These are phyloP conservation scores for Phyllosticta citrichinensis DNA, from an alignment of 2,329 filamentous ascomycete species.

Conservation along the genomic window DNA sequence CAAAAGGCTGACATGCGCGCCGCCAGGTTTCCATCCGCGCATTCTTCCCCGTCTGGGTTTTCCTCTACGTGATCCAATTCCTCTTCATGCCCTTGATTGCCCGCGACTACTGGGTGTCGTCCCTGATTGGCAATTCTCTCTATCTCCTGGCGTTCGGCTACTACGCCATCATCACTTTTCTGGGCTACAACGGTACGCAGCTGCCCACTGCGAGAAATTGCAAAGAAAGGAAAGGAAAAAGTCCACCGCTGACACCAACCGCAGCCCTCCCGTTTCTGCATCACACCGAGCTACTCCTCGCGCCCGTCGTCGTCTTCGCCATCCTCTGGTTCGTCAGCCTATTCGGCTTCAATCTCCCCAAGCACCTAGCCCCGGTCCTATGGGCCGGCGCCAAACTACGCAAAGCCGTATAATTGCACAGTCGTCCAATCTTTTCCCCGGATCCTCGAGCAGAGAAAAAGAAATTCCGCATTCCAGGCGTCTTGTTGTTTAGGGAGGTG, in stretches of 20 bases:
- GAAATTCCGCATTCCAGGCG: neutral
- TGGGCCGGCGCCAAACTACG: slow-evolving; percentile 39
- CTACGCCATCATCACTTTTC: slow-evolving; percentile 59
- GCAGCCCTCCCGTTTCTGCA: slow-evolving; percentile 54
- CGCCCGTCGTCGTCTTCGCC: slow-evolving; percentile 50
- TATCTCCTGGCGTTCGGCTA: slow-evolving; percentile 57
- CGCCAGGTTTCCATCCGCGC: slow-evolving; percentile 51
- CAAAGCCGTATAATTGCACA: slow-evolving; percentile 24
- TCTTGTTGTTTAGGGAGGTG: neutral
- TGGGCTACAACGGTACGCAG: slow-evolving; percentile 51
- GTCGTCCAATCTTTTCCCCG: neutral
- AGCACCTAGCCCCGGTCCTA: slow-evolving; percentile 40
- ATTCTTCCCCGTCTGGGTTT: slow-evolving; percentile 58
- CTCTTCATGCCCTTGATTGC: slow-evolving; percentile 53
- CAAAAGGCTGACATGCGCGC: neutral
- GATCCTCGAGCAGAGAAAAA: neutral
- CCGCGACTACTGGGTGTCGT: slow-evolving; percentile 44
- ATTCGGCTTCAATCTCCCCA: slow-evolving; percentile 42
- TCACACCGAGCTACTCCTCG: slow-evolving; percentile 55
- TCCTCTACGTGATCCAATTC: slow-evolving; percentile 58
- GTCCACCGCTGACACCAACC: neutral
- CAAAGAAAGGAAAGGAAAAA: too few relatives aligned
- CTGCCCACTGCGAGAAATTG: neutral
- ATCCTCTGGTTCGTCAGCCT: slow-evolving; percentile 48
- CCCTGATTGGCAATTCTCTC: slow-evolving; percentile 55